A percentile compares a stretch with the other conserved stretches of the same genome.
These are phyloP conservation scores for Penicillium flavigenum DNA, from an alignment of 495 filamentous ascomycete genomes.

Conservation along the genomic window DNA sequence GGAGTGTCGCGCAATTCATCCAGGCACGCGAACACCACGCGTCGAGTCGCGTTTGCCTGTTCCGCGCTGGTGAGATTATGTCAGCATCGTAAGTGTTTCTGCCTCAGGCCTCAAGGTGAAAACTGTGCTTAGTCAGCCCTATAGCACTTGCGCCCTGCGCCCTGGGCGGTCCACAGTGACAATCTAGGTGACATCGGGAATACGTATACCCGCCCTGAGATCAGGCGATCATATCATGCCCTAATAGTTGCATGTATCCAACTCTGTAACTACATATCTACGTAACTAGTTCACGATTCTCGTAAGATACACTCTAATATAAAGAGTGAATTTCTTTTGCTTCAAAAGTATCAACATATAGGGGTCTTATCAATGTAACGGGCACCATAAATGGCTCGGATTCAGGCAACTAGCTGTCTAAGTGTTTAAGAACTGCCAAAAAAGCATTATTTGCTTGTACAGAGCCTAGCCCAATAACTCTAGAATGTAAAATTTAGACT, in stretches of 20 bases:
- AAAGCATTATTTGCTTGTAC: too few relatives aligned
- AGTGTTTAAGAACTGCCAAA: too few relatives aligned
- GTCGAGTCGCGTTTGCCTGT: constrained; percentile 2
- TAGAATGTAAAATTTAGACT: too few relatives aligned
- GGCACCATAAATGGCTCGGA: background rate
- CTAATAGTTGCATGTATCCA: background rate
- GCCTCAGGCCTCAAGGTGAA: background rate
- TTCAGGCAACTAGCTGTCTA: too few relatives aligned
- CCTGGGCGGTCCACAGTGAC: too few relatives aligned
- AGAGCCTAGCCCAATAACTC: too few relatives aligned
- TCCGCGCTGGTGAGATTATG: background rate
- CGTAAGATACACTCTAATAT: background rate
- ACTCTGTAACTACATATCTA: background rate
- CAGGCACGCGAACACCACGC: constrained; percentile 9
- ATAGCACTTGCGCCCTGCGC: too few relatives aligned
- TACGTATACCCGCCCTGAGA: background rate
- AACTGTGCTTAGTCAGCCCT: too few relatives aligned
- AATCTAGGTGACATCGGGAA: too few relatives aligned
- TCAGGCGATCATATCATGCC: constrained; percentile 5
- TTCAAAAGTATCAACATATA: background rate
- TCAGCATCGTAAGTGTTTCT: background rate
- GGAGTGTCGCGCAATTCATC: constrained; percentile 14
- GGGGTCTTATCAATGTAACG: background rate
- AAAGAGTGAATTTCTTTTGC: background rate
- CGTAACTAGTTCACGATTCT: background rate